Base-by-base conservation (phyloP, 768 basidiomycete genomes). In the Rhodotorula sphaerocarpa region DNA sequence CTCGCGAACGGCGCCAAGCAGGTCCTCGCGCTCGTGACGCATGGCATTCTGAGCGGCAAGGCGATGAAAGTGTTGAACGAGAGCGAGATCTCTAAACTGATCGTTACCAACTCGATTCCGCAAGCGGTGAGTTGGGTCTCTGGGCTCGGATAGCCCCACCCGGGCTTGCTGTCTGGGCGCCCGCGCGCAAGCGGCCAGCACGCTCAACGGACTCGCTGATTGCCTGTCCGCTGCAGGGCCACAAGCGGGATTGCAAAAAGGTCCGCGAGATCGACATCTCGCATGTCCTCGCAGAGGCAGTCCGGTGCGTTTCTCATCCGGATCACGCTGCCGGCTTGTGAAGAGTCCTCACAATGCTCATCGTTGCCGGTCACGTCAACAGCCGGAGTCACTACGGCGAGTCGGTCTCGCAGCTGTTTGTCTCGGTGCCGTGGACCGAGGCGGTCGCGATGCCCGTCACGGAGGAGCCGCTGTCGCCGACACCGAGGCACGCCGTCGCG, bases 61-160 rank as follows among this genome's bases (percentile, higher is more conserved):
- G 91, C 95, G 51, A 80, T 96, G 70, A 79, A 82, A 74, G 78
- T 79, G 12, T 82, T 99, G 42, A 79, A 81, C 71, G 79, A 79
- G 70, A 87, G 87, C 62, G 81, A 81, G 57, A 80, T 99, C 73
- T 86, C 90, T 77, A 90, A 93, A 79, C 78, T 99, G 74, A 90
- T 97, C 60, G 93, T 99, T 73, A 97, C 95, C 73, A 99, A 99
- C 79, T 95, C 92, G 75, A 82, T 97, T 44, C 95, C 95, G 57
- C 95, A 97, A 76, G 73, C 80, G 54, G 84, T 71, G 55, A 34
- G 25, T n/a, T 28, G 43, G 4, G 34, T 10, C 30, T 9, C 2
- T 43, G 4, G 36, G 36, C 36, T 39, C 36, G 36, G 16, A 9
- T 9, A 39, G n/a, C n/a, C n/a, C n/a, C n/a, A n/a, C n/a, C n/a